phyloP scores from a whole-genome alignment of 1,284 basidiomycete genomes.

The Moesziomyces sp. region DNA sequence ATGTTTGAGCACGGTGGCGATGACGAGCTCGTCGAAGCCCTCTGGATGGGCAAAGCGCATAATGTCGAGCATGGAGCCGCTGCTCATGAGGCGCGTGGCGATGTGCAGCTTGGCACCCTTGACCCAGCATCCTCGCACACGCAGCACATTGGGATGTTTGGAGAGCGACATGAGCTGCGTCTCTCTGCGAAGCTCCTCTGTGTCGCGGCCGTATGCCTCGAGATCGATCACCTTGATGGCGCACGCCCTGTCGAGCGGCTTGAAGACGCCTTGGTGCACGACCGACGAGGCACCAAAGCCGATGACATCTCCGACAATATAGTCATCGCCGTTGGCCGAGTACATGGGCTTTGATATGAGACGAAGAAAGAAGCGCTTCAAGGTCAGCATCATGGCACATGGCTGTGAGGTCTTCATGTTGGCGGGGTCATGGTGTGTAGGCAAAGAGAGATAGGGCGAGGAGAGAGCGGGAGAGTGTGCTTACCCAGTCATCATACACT shows the following conservation, averaged over 20 bases:
- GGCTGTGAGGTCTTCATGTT: background rate
- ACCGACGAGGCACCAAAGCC: constrained; percentile 84
- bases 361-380: background rate
- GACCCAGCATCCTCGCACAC: constrained; percentile 88
- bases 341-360: constrained; percentile 32
- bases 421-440: background rate
- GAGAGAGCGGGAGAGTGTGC: constrained; percentile 2
- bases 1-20: constrained; percentile 83
- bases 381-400: constrained; percentile 7
- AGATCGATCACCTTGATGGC: constrained; percentile 89
- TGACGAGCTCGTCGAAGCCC: constrained; percentile 86
- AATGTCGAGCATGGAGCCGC: constrained; percentile 84
- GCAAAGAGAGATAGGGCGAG: background rate
- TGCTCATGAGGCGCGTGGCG: constrained; percentile 87
- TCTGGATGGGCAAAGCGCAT: constrained; percentile 85
- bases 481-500: constrained; percentile 81
- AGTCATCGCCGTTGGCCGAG: constrained; percentile 53
- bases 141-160: constrained; percentile 90
- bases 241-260: constrained; percentile 72
- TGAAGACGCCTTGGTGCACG: constrained; percentile 80
- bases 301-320: constrained; percentile 59
- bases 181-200: constrained; percentile 76
- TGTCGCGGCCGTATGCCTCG: constrained; percentile 72
- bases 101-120: constrained; percentile 84
- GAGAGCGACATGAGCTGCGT: constrained; percentile 90